Base-by-base conservation (phyloP, 2,329 filamentous ascomycete species). In the Diatrype stigma region DNA sequence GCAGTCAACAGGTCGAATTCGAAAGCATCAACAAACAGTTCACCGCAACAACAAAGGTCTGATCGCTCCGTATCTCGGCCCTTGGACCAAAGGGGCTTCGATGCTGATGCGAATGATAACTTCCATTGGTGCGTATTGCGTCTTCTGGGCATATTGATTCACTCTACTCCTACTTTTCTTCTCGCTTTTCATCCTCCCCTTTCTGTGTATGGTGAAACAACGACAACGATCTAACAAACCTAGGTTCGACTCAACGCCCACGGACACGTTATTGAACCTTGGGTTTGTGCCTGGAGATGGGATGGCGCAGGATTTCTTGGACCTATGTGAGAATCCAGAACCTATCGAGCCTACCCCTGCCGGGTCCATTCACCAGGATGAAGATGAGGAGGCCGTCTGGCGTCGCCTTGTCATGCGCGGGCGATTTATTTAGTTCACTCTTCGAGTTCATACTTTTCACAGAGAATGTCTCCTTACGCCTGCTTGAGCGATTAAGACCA, bases 381-480 rank as follows among this genome's bases (percentile, higher is more conserved):
- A 68, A 47, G 65, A 68, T 30, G 64, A 68, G 54, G 64, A 68
- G 46, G 63, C 60, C 16, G 57, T 68, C 12, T 68, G 65, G 65
- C 64, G 64, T 26, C 62, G 65, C 40, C 53, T 68, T 44, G 64
- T 68, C 21, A 63, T 67, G 65, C 58, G 59, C 28, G 65, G 65
- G 8, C 60, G 65, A 28, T 67, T 67, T 37, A 47, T 65, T 46
- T 67, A 44, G 22, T 23, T 44, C 21, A 7, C n/a, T 14, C 21
- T 44, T 17, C 22, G 22, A 12, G 11, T n/a, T n/a, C n/a, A n/a
- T n/a, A n/a, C 40, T 44, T 23, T 12, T 6, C 12, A 26, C 21
- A 7, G 10, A 28, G 40, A 12, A 12, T 3, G 26, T 10, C 10
- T 10, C 26, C 26, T 30, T 30, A 30, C 26, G 10, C 26, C 26